Conservation (phyloP, 495 filamentous ascomycete genomes). For the Xylaria castorea region DNA sequence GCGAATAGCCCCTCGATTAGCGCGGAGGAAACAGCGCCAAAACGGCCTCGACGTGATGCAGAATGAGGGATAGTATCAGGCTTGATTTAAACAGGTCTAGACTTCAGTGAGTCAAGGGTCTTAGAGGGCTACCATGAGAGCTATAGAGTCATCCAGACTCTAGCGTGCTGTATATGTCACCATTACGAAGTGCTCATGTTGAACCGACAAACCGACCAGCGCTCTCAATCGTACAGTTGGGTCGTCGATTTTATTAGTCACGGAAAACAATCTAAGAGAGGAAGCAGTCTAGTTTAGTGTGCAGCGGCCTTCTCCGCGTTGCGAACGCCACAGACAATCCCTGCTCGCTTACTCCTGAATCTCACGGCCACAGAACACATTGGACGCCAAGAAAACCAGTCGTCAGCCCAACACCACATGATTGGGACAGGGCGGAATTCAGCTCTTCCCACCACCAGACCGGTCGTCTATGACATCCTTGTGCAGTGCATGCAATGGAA, state of each 20-base stretch:
- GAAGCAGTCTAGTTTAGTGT: conserved; percentile 8
- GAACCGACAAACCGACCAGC: conserved; percentile 1
- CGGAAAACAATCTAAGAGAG: conserved; percentile 12
- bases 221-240: conserved; percentile 7
- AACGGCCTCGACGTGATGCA: background rate
- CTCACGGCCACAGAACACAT: conserved; percentile 9
- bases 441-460: conserved; percentile 3
- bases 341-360: conserved; percentile 27
- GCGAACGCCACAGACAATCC: conserved; percentile 19
- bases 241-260: conserved; percentile 21
- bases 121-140: conserved; percentile 1
- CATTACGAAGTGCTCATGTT: conserved; percentile 18
- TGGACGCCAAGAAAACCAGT: conserved; percentile 5
- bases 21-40: conserved; percentile 1
- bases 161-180: conserved; percentile 19
- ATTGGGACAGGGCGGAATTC: conserved; percentile 21
- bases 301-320: conserved; percentile 21
- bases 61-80: background rate
- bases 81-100: background rate
- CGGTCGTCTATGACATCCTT: background rate
- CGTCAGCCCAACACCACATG: conserved; percentile 15
- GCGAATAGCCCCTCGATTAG: conserved; percentile 17
- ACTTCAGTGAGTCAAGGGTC: background rate
- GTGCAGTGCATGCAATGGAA: background rate
- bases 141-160: conserved; percentile 8